Base-by-base conservation (phyloP, 768 basidiomycete species). In the Lactarius sanguifluus region DNA sequence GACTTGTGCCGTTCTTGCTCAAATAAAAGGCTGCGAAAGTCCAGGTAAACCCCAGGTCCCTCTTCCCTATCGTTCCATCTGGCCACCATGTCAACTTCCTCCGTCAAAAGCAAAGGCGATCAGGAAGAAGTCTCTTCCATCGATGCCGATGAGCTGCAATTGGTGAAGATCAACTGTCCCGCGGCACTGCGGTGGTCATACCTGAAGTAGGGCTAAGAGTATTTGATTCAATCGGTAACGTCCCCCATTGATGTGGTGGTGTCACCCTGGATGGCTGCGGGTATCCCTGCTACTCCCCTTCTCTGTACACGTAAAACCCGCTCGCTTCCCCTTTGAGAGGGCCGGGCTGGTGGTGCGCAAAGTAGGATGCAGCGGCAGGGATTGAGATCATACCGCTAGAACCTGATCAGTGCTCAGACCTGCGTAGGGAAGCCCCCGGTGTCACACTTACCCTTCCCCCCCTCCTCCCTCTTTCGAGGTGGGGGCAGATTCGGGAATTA, bases 351-450 rank as follows among this genome's bases (percentile, higher is more conserved):
- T 71, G 66, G 71, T 57, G 72, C 70, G 73, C 71, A 69, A 67
- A 68, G 72, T 72, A 64, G 61, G 70, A 65, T 65, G 71, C 76
- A 75, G 75, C 77, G 77, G 77, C 79, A 77, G 79, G 85, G 92
- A 79, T 93, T 95, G 93, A 96, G 94, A 95, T 91, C 67, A 95
- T 86, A 95, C 93, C 92, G 94, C 88, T 86, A 78, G 91, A 94
- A 94, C 93, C 92, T 95, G 94, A 92, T 84, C 89, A 93, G 92
- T 83, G 90, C 86, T 92, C 84, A 94, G 83, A 92, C 91, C 91
- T 93, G 93, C 94, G 93, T 92, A 94, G 92, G 92, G 92, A 95
- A 92, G 89, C 89, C 90, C 81, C 82, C 85, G 89, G 89, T 85
- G 81, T 88, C 79, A 72, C 73, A 72, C 68, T 65, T 79, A 78